These are phyloP conservation scores for Margaritispora aquatica DNA, from an alignment of 495 filamentous ascomycete species.

Conservation along the genomic window DNA sequence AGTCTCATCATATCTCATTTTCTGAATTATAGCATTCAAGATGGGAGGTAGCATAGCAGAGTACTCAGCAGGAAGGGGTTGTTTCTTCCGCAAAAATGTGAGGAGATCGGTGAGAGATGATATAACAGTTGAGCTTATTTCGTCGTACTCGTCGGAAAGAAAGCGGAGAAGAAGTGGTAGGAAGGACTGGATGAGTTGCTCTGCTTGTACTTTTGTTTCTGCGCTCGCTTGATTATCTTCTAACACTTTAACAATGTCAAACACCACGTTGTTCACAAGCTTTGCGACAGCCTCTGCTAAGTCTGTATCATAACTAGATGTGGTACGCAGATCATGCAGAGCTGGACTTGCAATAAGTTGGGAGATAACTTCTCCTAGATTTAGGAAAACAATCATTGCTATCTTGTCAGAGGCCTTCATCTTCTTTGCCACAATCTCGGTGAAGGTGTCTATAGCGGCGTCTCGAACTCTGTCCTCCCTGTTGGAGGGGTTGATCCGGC, in stretches of 20 bases:
- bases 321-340: slow-evolving; percentile 67
- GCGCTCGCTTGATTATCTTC: slow-evolving; percentile 46
- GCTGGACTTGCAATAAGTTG: slow-evolving; percentile 77
- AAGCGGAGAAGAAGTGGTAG: slow-evolving; percentile 81
- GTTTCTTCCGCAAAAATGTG: slow-evolving; percentile 74
- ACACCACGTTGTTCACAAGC: slow-evolving; percentile 83
- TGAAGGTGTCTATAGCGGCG: slow-evolving; percentile 86
- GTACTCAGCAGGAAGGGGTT: slow-evolving; percentile 60
- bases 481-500: slow-evolving; percentile 40
- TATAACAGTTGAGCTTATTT: slow-evolving; percentile 92
- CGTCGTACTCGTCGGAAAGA: slow-evolving; percentile 96
- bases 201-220: slow-evolving; percentile 53
- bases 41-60: slow-evolving; percentile 75
- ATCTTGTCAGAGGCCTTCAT: slow-evolving; percentile 92
- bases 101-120: slow-evolving; percentile 85
- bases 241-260: slow-evolving; percentile 78
- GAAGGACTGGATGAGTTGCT: slow-evolving; percentile 72
- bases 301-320: slow-evolving; percentile 85
- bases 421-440: slow-evolving; percentile 94
- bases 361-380: slow-evolving; percentile 71
- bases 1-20: slow-evolving; percentile 96
- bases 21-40: slow-evolving; percentile 81
- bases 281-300: slow-evolving; percentile 91
- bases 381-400: slow-evolving; percentile 85
- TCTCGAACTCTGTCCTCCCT: slow-evolving; percentile 70